Percentiles rank a stretch among this genome's conserved stretches.
Evolutionary conservation across 23 red algal species (phyloP).

Genomic region (Gracilariopsis chorda): DNA sequence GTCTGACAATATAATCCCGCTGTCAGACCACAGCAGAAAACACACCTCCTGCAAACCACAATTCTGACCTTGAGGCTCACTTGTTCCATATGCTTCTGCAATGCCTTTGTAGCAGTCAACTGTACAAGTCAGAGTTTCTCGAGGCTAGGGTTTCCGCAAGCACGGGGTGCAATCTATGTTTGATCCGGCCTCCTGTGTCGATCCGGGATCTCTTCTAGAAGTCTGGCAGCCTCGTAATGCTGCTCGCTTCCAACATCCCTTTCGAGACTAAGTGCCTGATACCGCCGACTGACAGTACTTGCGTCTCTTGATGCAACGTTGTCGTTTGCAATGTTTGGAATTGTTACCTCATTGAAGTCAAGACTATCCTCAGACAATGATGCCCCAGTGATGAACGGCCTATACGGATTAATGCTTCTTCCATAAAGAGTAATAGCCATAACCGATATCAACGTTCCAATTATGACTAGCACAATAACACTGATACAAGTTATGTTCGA

Average conservation of each 20-base stretch:
- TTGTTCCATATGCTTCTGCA: no score
- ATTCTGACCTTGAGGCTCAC: neutral
- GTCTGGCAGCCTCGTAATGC: neutral
- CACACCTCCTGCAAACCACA: neutral
- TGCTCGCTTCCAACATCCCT: neutral
- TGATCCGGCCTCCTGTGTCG: neutral
- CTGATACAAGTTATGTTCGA: neutral
- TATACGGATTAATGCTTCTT: slow-evolving; percentile 15
- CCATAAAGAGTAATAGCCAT: neutral
- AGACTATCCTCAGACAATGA: neutral
- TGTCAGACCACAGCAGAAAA: neutral
- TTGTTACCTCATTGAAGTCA: neutral
- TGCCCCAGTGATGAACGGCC: neutral
- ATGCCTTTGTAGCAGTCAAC: no score
- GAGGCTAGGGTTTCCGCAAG: no score
- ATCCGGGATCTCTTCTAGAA: slow-evolving; percentile 4
- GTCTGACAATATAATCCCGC: no score
- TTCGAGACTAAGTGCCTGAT: neutral
- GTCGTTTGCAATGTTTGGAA: neutral
- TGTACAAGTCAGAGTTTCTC: no score
- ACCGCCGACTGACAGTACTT: neutral
- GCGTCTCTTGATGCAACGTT: neutral
- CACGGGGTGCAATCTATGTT: no score
- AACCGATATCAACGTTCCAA: neutral
- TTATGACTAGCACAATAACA: neutral